phyloP scores from a whole-genome alignment of 768 basidiomycete genomes.

The Naganishia randhawae region DNA sequence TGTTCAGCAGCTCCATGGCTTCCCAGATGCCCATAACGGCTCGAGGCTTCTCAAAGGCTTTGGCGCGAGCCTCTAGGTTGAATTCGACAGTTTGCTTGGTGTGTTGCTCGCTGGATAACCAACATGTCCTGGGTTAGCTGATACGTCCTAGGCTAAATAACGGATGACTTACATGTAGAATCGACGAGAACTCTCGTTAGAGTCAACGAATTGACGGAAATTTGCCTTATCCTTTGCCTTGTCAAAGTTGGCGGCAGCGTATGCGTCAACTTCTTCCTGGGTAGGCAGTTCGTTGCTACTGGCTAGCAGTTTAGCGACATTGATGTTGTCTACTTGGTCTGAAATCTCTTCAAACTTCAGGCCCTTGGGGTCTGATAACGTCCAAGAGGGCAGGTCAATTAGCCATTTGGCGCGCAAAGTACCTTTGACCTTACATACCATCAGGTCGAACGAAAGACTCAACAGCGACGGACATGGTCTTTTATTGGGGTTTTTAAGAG shows the following conservation, averaged over 20 bases:
- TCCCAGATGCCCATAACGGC: conserved; percentile 62
- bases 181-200: conserved; percentile 46
- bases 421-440: neutral
- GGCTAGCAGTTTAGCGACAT: conserved; percentile 40
- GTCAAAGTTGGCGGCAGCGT: conserved; percentile 39
- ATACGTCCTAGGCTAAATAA: neutral
- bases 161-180: conserved; percentile 39
- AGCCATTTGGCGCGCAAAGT: neutral
- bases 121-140: too few species aligned
- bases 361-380: conserved; percentile 22
- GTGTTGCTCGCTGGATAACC: conserved; percentile 49
- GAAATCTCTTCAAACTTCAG: conserved; percentile 41
- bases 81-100: conserved; percentile 77
- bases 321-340: conserved; percentile 47
- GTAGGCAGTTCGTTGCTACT: conserved; percentile 23
- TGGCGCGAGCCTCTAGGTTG: conserved; percentile 69
- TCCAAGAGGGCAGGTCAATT: neutral
- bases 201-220: conserved; percentile 46
- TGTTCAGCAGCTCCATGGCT: conserved; percentile 63
- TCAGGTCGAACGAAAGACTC: neutral
- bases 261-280: neutral
- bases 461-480: neutral
- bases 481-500: too few species aligned
- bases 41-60: conserved; percentile 65
- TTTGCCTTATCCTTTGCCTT: conserved; percentile 44